Conservation (phyloP, 2,329 filamentous ascomycete genomes). For the Calonectria pteridis region DNA sequence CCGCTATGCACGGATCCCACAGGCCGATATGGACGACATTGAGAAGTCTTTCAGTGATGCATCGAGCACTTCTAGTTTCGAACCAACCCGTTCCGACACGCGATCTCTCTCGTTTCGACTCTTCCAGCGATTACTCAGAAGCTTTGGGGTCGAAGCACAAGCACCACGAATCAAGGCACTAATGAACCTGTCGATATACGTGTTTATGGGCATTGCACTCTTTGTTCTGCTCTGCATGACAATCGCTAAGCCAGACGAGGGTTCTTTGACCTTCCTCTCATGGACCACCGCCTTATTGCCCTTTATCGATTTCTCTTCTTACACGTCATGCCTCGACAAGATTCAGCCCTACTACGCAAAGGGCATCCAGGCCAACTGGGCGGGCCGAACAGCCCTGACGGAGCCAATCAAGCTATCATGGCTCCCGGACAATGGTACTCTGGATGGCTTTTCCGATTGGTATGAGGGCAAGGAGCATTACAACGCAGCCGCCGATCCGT, state of each 20-base stretch:
- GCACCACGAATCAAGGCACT: neutral
- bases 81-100: neutral
- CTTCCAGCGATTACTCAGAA: neutral
- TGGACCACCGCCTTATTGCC: neutral
- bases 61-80: neutral
- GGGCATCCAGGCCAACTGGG: neutral
- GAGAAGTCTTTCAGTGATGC: neutral
- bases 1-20: neutral
- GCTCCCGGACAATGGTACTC: neutral
- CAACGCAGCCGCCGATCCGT: neutral
- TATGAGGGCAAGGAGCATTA: neutral
- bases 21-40: neutral
- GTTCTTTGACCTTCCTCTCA: neutral
- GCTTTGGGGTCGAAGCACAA: neutral
- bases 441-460: neutral
- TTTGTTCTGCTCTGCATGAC: neutral
- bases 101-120: neutral
- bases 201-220: neutral
- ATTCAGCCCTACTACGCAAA: neutral
- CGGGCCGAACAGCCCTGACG: neutral
- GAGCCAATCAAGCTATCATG: neutral
- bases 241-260: neutral
- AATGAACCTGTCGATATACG: neutral
- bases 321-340: neutral
- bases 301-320: slow-evolving; percentile 1